Evolutionary conservation across 208 protist genomes (phyloP), one percentile per base, ranked within the genome.

Genomic region (Leishmania turanica): DNA sequence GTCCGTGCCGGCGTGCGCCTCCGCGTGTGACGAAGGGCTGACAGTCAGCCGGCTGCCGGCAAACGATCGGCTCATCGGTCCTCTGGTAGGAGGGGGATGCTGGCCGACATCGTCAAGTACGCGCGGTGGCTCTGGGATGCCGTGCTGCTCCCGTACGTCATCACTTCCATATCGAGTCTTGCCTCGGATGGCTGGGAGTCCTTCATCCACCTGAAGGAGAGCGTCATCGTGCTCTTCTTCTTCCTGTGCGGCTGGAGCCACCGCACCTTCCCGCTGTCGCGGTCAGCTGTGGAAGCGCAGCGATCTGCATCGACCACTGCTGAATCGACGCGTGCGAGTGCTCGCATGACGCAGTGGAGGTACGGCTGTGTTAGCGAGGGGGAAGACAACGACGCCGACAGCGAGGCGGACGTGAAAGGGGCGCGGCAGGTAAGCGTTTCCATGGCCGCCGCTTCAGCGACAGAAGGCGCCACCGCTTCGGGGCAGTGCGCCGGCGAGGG

Each of bases 181-280:
- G 83, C 92, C 51, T 77, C 83, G 24, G 92, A 97, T 77, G 90
- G 92, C 34, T 70, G 93, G 49, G 87, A 92, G 84, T 86, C 92
- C 1, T 84, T 90, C 69, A 78, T 71, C 13, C 78, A 91, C 74
- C 80, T 96, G 31, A 65, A 79, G 21, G 79, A 89, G 60, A 93
- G 90, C 19, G 75, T 94, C 37, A 84, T 85, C 62, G 92, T 97
- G 34, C 71, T 97, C 15, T 65, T 83, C 69, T 92, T 68, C 79
- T 96, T 97, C 79, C 69, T 96, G 49, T 86, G 84, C 27, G 91
- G 94, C 3, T 77, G 91, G 68, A 97, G 94, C 72, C 94, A 97
- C 78, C 83, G 89, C 17, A 40, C 68, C n/a, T 97, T 89, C 78
- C 94, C 94, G 1, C 79, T 91, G 0, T 84, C 78, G 3, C 77